Evolutionary conservation across 129 eudicot species (phyloP).

Genomic region (Apium graveolens): DNA sequence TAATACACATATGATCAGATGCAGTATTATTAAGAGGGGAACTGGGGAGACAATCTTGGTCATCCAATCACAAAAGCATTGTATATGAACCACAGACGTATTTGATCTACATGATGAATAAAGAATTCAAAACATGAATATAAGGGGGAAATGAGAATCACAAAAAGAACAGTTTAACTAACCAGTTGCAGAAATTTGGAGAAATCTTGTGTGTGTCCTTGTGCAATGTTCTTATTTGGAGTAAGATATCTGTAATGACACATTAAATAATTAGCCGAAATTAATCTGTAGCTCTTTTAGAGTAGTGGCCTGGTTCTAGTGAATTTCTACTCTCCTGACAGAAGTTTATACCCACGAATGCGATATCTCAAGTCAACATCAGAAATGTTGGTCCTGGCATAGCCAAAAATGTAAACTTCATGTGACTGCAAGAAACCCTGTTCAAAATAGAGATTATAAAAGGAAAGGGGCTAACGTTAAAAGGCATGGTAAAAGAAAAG

Average conservation of each 20-base stretch:
- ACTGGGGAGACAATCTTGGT: too few species aligned
- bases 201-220: constrained; percentile 46
- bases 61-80: background rate
- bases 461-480: too few species aligned
- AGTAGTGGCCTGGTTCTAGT: too few species aligned
- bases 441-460: too few species aligned
- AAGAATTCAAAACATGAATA: constrained; percentile 1
- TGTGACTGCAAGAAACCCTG: too few species aligned
- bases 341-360: too few species aligned
- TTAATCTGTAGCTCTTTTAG: background rate
- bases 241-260: constrained; percentile 56
- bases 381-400: constrained; percentile 80
- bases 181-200: constrained; percentile 73
- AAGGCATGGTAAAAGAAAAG: too few species aligned
- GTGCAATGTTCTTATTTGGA: constrained; percentile 35
- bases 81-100: constrained; percentile 52
- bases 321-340: too few species aligned
- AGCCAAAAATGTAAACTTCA: constrained; percentile 91
- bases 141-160: background rate
- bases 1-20: too few species aligned
- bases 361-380: too few species aligned
- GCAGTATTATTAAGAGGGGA: too few species aligned
- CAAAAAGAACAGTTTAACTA: constrained; percentile 13
- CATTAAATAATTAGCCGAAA: constrained; percentile 6
- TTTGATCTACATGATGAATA: constrained; percentile 45